These are phyloP conservation scores for Cystobasidium tubakii DNA, from an alignment of 768 basidiomycete genomes.

Conservation along the genomic window DNA sequence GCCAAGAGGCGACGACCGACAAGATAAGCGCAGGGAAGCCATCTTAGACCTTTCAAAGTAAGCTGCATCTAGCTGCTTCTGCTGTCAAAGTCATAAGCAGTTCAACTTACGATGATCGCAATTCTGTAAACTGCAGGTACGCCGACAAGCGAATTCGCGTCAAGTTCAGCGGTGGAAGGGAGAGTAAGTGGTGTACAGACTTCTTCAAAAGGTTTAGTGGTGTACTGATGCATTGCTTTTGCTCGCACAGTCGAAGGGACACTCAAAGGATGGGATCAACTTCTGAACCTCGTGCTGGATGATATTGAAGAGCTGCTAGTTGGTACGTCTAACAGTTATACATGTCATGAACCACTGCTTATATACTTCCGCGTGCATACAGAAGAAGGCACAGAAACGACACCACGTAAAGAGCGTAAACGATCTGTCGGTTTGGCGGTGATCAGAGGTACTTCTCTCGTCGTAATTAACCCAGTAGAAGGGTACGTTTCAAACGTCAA, in stretches of 20 bases:
- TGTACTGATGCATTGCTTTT: neutral
- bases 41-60: constrained; percentile 38
- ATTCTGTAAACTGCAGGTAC: constrained; percentile 25
- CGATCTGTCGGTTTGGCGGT: constrained; percentile 34
- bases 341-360: too few species aligned
- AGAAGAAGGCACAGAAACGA: constrained; percentile 29
- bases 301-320: constrained; percentile 79
- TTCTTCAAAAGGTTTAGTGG: neutral
- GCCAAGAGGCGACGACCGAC: constrained; percentile 4
- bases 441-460: constrained; percentile 34
- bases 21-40: constrained; percentile 24
- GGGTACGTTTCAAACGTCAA: constrained; percentile 27
- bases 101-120: neutral
- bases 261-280: constrained; percentile 91
- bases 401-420: neutral
- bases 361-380: neutral
- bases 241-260: constrained; percentile 67
- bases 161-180: constrained; percentile 95
- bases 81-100: neutral
- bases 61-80: neutral
- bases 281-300: constrained; percentile 93
- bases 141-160: constrained; percentile 64
- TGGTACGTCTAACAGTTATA: constrained; percentile 59
- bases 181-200: constrained; percentile 58
- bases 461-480: constrained; percentile 37